These are phyloP conservation scores for Neltuma alba DNA, from an alignment of 306 rosid genomes.

Conservation along the genomic window DNA sequence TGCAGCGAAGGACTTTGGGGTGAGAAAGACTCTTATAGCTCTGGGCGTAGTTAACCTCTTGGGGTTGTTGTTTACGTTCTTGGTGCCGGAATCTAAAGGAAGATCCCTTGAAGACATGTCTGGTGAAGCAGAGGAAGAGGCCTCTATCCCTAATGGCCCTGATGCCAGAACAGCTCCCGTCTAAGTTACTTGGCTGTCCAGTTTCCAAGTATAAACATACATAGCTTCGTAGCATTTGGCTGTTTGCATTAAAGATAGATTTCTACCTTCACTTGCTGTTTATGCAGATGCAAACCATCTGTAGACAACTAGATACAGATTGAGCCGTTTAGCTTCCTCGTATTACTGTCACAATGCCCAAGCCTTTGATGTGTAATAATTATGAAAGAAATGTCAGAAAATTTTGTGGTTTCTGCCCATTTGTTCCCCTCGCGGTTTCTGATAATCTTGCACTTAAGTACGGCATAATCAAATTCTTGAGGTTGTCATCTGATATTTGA, in stretches of 20 bases:
- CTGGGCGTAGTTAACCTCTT: slow-evolving; percentile 64
- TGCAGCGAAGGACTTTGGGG: slow-evolving; percentile 59
- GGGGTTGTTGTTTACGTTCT: slow-evolving; percentile 65
- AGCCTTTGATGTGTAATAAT: background rate
- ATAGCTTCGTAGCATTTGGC: no score
- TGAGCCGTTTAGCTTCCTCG: background rate
- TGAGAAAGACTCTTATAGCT: slow-evolving; percentile 55
- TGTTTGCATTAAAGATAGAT: no score
- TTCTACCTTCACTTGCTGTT: no score
- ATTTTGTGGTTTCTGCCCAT: background rate
- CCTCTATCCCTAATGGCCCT: slow-evolving; percentile 14
- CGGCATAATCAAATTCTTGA: background rate
- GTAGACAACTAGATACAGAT: background rate
- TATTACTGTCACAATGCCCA: background rate
- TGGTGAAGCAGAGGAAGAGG: slow-evolving; percentile 67
- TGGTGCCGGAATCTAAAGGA: slow-evolving; percentile 92
- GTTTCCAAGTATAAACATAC: background rate
- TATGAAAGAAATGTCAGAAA: background rate
- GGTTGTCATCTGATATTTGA: no score
- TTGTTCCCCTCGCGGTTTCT: background rate
- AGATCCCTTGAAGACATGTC: slow-evolving; percentile 80
- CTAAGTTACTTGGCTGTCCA: slow-evolving; percentile 1
- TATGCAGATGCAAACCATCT: background rate
- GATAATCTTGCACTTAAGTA: background rate
- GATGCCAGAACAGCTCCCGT: slow-evolving; percentile 35